Base-by-base conservation (phyloP, 805 yeast species). In the Suhomyces sp. region DNA sequence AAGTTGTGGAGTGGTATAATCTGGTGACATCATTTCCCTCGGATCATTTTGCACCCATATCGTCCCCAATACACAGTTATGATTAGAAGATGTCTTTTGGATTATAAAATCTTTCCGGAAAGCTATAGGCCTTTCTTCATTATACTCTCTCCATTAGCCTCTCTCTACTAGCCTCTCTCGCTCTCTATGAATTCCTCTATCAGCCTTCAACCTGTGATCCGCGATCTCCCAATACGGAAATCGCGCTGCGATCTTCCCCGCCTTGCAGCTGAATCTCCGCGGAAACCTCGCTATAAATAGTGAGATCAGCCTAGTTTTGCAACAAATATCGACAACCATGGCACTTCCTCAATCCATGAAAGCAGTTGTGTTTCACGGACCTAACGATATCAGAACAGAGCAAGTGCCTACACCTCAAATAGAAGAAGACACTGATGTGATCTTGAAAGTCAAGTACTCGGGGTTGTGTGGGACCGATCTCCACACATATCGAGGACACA, bases 391-490 rank as follows among this genome's bases (percentile, higher is more conserved):
- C 49, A 62, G 64, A 46, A 71, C 79, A 4, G 74, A 73, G 48
- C 62, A 59, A 1, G 68, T 71, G 43, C 72, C 76, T 3, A 64
- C 66, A 10, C 85, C 85, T 8, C 47, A 52, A 24, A 59, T 81
- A 20, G 53, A 62, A 22, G 56, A 56, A 1, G 68, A 73, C 2
- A 65, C 67, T 0, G 83, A 80, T 54, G 75, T 75, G n/a, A 75
- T 80, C 39, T 66, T 81, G 47, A 78, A 76, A 55, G 80, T 77
- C 29, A 67, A 66, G 48, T 76, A 67, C 50, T 73, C 82, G 2
- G 83, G 81, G 3, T 62, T 81, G 15, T 81, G 85, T 60, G 85
- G 85, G 2, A 75, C 83, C 5, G 85, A 81, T 57, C 67, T 81
- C 50, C 85, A 81, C 61, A 71, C 76, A 43, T 80, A 77, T 57